phyloP scores from a whole-genome alignment of 148 eudicot species.

The Drosera capensis region DNA sequence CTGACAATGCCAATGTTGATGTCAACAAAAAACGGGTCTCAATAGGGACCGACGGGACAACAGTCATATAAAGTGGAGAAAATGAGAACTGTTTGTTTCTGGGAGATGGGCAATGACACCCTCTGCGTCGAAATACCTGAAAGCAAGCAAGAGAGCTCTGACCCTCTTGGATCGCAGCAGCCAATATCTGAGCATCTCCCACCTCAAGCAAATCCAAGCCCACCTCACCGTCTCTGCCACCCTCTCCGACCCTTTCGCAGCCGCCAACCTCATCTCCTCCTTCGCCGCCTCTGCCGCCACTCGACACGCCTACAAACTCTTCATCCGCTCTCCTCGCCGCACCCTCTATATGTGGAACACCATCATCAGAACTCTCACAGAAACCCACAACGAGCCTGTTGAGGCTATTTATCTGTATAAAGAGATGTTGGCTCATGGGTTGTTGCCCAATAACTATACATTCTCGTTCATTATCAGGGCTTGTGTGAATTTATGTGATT shows the following conservation, averaged over 20 bases:
- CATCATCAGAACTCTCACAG: conserved; percentile 27
- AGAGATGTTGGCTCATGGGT: conserved; percentile 26
- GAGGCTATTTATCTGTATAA: conserved; percentile 28
- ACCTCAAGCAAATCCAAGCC: conserved; percentile 56
- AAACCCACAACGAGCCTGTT: conserved; percentile 12
- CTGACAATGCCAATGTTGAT: too few species aligned
- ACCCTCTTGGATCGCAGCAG: conserved; percentile 38
- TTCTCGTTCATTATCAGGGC: conserved; percentile 54
- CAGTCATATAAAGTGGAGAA: too few species aligned
- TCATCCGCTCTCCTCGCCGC: conserved; percentile 24
- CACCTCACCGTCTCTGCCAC: conserved; percentile 47
- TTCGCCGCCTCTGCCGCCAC: conserved; percentile 18
- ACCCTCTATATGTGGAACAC: conserved; percentile 49
- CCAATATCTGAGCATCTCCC: conserved; percentile 25
- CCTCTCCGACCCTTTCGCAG: conserved; percentile 39
- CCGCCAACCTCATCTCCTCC: conserved; percentile 29
- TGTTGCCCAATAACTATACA: conserved; percentile 50
- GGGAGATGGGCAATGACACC: conserved; percentile 21
- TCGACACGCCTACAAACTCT: conserved; percentile 25
- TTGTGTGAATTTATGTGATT: conserved; percentile 24
- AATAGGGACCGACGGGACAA: too few species aligned
- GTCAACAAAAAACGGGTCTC: too few species aligned
- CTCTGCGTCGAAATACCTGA: conserved; percentile 23
- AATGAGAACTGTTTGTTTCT: too few species aligned
- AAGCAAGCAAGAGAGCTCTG: conserved; percentile 25